phyloP scores from a whole-genome alignment of 2,329 filamentous ascomycete genomes.

The Ceratocystis eucalypticola region DNA sequence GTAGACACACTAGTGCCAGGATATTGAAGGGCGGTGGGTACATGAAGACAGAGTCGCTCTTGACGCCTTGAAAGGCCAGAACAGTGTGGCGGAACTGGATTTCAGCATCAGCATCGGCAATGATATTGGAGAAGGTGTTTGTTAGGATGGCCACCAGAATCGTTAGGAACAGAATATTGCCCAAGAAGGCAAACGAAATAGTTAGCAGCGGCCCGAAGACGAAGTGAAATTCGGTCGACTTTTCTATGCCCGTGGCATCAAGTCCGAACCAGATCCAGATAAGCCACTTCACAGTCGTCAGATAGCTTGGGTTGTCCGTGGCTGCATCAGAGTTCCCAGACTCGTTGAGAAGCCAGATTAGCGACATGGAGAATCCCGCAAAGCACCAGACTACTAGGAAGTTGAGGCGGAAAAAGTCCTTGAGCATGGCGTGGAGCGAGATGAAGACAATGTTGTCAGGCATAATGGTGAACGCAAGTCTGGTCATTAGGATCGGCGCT shows the following conservation, averaged over 20 bases:
- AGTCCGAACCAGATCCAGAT: constrained; percentile 70
- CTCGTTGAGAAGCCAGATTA: constrained; percentile 46
- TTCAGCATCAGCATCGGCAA: constrained; percentile 54
- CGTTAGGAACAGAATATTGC: constrained; percentile 61
- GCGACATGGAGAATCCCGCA: constrained; percentile 54
- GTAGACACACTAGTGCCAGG: constrained; percentile 45
- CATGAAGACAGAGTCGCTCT: constrained; percentile 55
- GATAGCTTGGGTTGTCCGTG: constrained; percentile 28
- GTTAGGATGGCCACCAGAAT: constrained; percentile 61
- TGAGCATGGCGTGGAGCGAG: constrained; percentile 60
- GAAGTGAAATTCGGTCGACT: constrained; percentile 46
- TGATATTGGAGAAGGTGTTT: constrained; percentile 58
- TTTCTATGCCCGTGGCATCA: constrained; percentile 44
- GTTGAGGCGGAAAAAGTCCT: constrained; percentile 54
- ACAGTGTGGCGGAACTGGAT: constrained; percentile 60
- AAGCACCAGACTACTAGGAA: constrained; percentile 56
- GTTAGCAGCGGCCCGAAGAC: constrained; percentile 55
- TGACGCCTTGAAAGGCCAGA: constrained; percentile 60
- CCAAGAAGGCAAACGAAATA: constrained; percentile 59
- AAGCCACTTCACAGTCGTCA: constrained; percentile 61
- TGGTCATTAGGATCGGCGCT: constrained; percentile 55
- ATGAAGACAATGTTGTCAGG: constrained; percentile 66
- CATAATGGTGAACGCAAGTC: constrained; percentile 59
- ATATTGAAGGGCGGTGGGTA: constrained; percentile 61
- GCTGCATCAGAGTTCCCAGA: constrained; percentile 20